Evolutionary conservation across 768 basidiomycete species (phyloP), one percentile per base, ranked within the genome.

Genomic region (Tylopilus felleus): DNA sequence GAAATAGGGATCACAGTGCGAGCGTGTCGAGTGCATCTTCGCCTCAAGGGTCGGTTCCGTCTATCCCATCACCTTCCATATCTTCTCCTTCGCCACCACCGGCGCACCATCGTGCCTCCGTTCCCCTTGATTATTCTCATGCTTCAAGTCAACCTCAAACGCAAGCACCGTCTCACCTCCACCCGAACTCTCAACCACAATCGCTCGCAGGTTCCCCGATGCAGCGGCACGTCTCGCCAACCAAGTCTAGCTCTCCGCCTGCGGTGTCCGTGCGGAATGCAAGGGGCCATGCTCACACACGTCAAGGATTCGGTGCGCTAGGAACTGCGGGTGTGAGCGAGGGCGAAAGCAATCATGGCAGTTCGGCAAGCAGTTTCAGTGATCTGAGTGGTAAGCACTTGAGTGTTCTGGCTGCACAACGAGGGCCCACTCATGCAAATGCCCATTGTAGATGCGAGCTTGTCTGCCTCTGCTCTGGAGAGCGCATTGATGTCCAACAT

Each of bases 281-380:
- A 16, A 70, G 78, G n/a, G 75, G 81, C 9, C 77, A 79, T 53
- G 69, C 73, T 8, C 77, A 81, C 54, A 69, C 74, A 49, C 75
- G 78, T 19, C 77, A 81, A 61, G 73, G 75, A 25, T 73, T 78
- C 29, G 56, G 65, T n/a, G 65, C 62, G 75, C 50, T 73, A 73
- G 47, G 76, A 69, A 52, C 73, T 40, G 62, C 75, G 33, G 72
- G 67, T 39, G 64, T 69, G 35, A 81, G 80, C 59, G 82, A 85
- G 52, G 77, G 80, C 51, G 77, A 77, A 41, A 87, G 86, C 60
- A 82, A 75, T 58, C 79, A 86, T 47, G 82, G 83, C 3, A 91
- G 89, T 22, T 82, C 85, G 40, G 81, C 89, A 0, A 91, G 90
- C 8, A 84, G 91, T 67, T 91, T 93, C 62, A 93, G 90, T 63